Conservation (phyloP, 1,284 basidiomycete genomes). For the Bothia castanella region DNA sequence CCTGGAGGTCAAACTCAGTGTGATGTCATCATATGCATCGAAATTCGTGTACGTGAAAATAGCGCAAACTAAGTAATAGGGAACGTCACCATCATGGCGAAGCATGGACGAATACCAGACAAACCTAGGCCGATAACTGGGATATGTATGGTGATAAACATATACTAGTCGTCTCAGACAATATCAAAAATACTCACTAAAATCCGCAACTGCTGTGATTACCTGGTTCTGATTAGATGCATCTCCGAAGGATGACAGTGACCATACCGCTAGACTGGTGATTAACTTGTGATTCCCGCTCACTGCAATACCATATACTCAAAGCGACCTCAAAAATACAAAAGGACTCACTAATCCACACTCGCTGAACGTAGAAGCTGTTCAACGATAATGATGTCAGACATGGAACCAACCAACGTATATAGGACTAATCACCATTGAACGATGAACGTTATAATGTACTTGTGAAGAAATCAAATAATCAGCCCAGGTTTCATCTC, state of each 20-base stretch:
- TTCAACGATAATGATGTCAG: background rate
- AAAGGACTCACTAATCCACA: conserved; percentile 9
- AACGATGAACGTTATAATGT: conserved; percentile 2
- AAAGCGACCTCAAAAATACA: background rate
- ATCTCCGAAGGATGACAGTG: background rate
- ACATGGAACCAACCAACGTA: background rate
- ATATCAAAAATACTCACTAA: conserved; percentile 2
- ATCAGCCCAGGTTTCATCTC: background rate
- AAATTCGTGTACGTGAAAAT: conserved; percentile 1
- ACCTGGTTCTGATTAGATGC: conserved; percentile 2
- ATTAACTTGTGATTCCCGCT: conserved; percentile 5
- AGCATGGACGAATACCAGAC: background rate
- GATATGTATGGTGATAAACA: background rate
- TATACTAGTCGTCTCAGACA: too few relatives aligned
- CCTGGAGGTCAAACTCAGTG: background rate
- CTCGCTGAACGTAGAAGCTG: conserved; percentile 8
- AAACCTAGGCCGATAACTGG: conserved; percentile 11
- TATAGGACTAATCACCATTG: conserved; percentile 8
- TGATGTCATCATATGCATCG: background rate
- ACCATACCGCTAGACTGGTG: conserved; percentile 4
- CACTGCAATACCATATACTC: conserved; percentile 3
- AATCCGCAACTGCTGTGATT: conserved; percentile 1
- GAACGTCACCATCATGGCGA: background rate
- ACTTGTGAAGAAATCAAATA: background rate
- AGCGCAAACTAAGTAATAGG: conserved; percentile 1